Evolutionary conservation across 2,329 filamentous ascomycete genomes (phyloP), one percentile per base, ranked within the genome.

Genomic region (Phyllachora maydis): DNA sequence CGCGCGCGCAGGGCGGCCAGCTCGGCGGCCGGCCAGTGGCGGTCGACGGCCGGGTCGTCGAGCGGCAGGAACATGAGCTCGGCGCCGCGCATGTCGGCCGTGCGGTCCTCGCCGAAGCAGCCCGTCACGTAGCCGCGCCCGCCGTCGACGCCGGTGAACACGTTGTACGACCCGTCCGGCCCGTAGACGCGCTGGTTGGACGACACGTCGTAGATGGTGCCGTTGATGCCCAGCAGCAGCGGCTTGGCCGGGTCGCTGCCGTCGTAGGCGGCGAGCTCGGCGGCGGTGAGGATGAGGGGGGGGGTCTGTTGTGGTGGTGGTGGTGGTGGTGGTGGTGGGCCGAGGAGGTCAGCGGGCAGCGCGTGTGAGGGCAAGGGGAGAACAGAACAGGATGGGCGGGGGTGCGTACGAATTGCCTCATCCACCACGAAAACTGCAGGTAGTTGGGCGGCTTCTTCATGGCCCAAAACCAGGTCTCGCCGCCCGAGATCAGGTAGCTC

Each of bases 191-290:
- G 47, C 35, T 65, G 57, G 25, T 69, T 70, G 15, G 59, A 50
- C n/a, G 65, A 65, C 19, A 90, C 79, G 47, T 90, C 79, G 59
- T 75, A 88, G 49, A 90, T 77, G 28, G 68, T 77, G 40, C 76
- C 73, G 53, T 88, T 85, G 39, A 98, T 69, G 31, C 82, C 81
- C 26, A 98, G 64, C 54, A 92, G 91, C 44, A 95, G 67, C 5
- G 88, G 88, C 29, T 74, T 68, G 6, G 50, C 45, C 7, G 69
- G 54, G 47, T 92, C 70, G 28, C 54, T 61, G 50, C 88, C 90
- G 50, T 91, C 72, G 58, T 76, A 90, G 23, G 54, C 45, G 21
- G 62, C 46, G 23, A 98, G 70, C 45, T 93, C 59, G 11, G 58
- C 54, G 27, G 76, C 73, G 1, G 81, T 92, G 18, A 95, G 59